Evolutionary conservation across 2,329 filamentous ascomycete species (phyloP), one percentile per base, ranked within the genome.

Genomic region (Colletotrichum lentis): DNA sequence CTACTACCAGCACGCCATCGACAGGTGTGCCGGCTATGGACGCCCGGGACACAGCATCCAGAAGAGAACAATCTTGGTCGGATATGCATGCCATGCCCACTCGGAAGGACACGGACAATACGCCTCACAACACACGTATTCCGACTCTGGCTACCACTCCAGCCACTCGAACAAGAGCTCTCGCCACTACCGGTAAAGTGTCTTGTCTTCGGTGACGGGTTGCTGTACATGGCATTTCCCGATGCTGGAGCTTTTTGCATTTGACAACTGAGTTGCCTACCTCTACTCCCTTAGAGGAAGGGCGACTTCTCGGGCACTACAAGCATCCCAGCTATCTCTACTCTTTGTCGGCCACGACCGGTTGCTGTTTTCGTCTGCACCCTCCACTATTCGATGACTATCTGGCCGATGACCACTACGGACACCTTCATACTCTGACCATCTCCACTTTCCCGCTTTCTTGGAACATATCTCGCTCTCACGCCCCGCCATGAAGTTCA

Each of bases 181-280:
- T 64, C 73, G 71, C 62, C 78, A 77, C 58, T 81, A 82, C 72
- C 80, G 83, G 74, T 88, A 84, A 87, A 86, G 72, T 44, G 78
- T 85, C 20, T 69, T 82, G 82, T 86, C 84, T 85, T 84, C 80
- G 81, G 77, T 78, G 76, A 79, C 79, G 75, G 81, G 81, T 72
- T 82, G 77, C 75, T 79, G 75, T 72, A 75, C 77, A 69, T 80
- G 80, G 79, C 78, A 76, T 73, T 76, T 73, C 69, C 78, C 79
- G 37, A 77, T 79, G 55, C 74, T 86, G 72, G 73, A 75, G 69
- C 73, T 70, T 66, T 86, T 85, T 72, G 76, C 79, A 64, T 79
- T 85, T 66, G 70, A 77, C 69, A 76, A 77, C 60, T 86, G 85
- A 84, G 74, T 84, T 69, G 73, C 73, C 46, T 85, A 84, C 72